Conservation (phyloP, 208 protist species). For the Leptomonas pyrrhocoris region DNA sequence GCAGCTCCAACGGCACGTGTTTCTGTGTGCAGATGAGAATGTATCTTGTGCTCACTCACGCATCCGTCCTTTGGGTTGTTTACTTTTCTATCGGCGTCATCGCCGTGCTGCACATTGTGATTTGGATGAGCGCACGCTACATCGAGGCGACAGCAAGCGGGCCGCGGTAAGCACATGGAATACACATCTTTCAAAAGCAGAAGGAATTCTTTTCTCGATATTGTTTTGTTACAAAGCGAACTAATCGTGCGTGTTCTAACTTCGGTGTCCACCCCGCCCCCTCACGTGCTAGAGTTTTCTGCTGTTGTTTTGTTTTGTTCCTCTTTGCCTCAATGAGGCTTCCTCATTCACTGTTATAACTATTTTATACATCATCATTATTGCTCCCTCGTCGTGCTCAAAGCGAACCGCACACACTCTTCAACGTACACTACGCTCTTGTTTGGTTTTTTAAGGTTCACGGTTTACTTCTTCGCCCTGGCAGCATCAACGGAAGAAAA, state of each 20-base stretch:
- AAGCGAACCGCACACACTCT: too few relatives aligned
- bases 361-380: too few relatives aligned
- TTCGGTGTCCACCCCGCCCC: background rate
- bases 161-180: background rate
- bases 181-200: too few relatives aligned
- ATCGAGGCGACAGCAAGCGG: background rate
- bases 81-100: conserved; percentile 5
- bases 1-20: too few relatives aligned
- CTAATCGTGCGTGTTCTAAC: background rate
- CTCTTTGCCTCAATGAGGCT: too few relatives aligned
- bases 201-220: too few relatives aligned
- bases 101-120: background rate
- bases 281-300: background rate
- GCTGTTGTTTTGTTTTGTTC: conserved; percentile 3
- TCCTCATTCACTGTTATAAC: background rate
- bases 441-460: too few relatives aligned
- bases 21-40: background rate
- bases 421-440: too few relatives aligned
- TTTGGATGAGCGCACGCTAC: conserved; percentile 1
- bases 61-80: background rate
- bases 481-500: too few relatives aligned
- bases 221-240: too few relatives aligned
- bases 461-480: too few relatives aligned
- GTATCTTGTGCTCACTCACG: background rate
- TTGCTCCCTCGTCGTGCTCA: too few relatives aligned